Evolutionary conservation across 108 stramenopile species (phyloP).

Genomic region (Nannochloropsis salina): DNA sequence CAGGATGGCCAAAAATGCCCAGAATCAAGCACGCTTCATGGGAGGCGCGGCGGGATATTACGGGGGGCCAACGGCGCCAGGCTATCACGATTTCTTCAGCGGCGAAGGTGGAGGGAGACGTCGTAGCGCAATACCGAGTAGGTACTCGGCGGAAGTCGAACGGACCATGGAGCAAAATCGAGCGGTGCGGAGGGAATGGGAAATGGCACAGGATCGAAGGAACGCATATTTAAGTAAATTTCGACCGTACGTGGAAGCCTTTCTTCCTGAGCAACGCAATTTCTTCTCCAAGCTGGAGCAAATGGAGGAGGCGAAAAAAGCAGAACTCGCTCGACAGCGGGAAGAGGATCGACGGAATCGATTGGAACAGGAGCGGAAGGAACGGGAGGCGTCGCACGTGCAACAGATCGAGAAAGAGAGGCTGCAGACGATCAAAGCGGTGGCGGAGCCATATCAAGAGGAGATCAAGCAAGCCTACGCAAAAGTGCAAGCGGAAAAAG

Average conservation of each 20-base stretch:
- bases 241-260: not conserved
- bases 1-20: not conserved
- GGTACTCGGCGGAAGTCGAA: not conserved
- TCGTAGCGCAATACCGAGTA: not conserved
- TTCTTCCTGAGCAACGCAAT: not conserved
- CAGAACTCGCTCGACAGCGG: not conserved
- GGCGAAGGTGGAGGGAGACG: not conserved
- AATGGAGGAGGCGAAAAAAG: not conserved
- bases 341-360: conserved; percentile 15
- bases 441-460: not conserved
- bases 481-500: not conserved
- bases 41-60: not conserved
- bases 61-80: not conserved
- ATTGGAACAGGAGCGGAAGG: not conserved
- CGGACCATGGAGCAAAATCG: conserved; percentile 7
- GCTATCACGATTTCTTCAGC: not conserved
- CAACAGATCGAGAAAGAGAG: conserved; percentile 1
- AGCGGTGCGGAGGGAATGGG: not conserved
- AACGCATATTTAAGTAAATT: conserved; percentile 8
- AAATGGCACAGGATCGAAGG: not conserved
- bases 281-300: not conserved
- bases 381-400: not conserved
- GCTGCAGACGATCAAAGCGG: not conserved
- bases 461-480: not conserved
- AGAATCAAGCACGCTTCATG: not conserved